Conservation (phyloP, 495 filamentous ascomycete genomes). For the Astrocystis sublimbata region DNA sequence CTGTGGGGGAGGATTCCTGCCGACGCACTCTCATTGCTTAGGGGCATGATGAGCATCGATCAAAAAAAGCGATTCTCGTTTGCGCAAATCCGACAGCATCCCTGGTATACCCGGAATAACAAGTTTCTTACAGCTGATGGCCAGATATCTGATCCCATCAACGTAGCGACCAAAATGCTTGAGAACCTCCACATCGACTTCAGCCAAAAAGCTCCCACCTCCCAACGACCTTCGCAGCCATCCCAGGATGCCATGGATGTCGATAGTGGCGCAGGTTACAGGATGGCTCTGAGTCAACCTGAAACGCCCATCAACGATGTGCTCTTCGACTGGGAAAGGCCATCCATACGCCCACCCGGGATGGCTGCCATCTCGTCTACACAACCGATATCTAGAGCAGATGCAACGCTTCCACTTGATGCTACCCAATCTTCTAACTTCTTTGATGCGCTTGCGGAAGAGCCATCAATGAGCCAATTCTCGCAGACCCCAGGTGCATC, state of each 20-base stretch:
- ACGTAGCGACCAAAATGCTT: slow-evolving; percentile 88
- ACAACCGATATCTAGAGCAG: slow-evolving; percentile 46
- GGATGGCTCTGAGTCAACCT: slow-evolving; percentile 72
- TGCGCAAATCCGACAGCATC: slow-evolving; percentile 85
- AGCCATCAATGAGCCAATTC: slow-evolving; percentile 93
- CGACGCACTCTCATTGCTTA: slow-evolving; percentile 80
- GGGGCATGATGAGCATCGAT: slow-evolving; percentile 91
- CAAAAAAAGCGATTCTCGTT: slow-evolving; percentile 76
- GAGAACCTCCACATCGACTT: slow-evolving; percentile 92
- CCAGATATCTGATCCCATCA: slow-evolving; percentile 73
- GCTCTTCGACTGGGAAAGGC: slow-evolving; percentile 77
- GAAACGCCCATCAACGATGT: slow-evolving; percentile 68
- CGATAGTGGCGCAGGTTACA: slow-evolving; percentile 32
- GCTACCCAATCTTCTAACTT: slow-evolving; percentile 41
- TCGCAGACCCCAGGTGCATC: slow-evolving; percentile 77
- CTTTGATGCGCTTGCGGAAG: slow-evolving; percentile 72
- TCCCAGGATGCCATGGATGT: slow-evolving; percentile 57
- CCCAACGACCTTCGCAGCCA: slow-evolving; percentile 45
- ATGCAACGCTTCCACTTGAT: slow-evolving; percentile 30
- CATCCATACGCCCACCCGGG: slow-evolving; percentile 43
- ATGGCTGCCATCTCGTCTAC: slow-evolving; percentile 58
- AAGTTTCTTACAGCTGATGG: slow-evolving; percentile 72
- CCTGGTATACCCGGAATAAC: slow-evolving; percentile 90
- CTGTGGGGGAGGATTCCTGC: slow-evolving; percentile 80
- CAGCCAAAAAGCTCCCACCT: slow-evolving; percentile 61